phyloP scores from a whole-genome alignment of 192 early-diverging fungal genomes.

The Linderina pennispora region DNA sequence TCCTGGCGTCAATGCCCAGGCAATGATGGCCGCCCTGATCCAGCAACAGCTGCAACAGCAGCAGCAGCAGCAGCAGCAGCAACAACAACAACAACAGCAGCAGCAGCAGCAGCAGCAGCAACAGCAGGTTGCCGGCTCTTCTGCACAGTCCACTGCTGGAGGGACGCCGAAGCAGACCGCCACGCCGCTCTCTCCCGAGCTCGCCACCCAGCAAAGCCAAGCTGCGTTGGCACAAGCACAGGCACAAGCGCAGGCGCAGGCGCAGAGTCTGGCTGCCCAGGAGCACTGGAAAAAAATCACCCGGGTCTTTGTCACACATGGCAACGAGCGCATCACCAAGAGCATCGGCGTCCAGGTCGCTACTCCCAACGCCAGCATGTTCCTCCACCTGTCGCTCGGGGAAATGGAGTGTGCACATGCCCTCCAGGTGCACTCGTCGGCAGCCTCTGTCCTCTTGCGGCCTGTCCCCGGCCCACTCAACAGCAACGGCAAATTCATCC shows the following conservation, averaged over 20 bases:
- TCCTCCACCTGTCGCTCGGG: conserved; percentile 29
- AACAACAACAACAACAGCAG: no score
- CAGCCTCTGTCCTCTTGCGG: conserved; percentile 19
- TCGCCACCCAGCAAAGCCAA: neutral
- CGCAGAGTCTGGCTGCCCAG: conserved; percentile 21
- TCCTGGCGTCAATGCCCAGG: no score
- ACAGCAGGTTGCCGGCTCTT: neutral
- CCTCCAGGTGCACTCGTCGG: conserved; percentile 13
- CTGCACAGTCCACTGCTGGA: neutral
- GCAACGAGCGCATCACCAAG: conserved; percentile 27
- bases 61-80: conserved; percentile 19
- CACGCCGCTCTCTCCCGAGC: neutral
- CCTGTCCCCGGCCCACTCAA: conserved; percentile 36
- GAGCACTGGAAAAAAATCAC: conserved; percentile 38
- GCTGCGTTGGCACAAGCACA: neutral
- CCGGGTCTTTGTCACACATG: conserved; percentile 33
- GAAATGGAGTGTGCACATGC: conserved; percentile 25
- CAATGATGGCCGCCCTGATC: conserved; percentile 42
- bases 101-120: conserved; percentile 14
- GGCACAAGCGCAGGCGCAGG: conserved; percentile 1
- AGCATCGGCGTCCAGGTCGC: conserved; percentile 27
- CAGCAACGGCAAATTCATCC: conserved; percentile 14
- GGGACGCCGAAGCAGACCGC: neutral
- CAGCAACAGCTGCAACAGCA: conserved; percentile 35
- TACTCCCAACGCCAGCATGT: conserved; percentile 33